Base-by-base conservation (phyloP, 2,329 filamentous ascomycete species). In the Colletotrichum aenigma region DNA sequence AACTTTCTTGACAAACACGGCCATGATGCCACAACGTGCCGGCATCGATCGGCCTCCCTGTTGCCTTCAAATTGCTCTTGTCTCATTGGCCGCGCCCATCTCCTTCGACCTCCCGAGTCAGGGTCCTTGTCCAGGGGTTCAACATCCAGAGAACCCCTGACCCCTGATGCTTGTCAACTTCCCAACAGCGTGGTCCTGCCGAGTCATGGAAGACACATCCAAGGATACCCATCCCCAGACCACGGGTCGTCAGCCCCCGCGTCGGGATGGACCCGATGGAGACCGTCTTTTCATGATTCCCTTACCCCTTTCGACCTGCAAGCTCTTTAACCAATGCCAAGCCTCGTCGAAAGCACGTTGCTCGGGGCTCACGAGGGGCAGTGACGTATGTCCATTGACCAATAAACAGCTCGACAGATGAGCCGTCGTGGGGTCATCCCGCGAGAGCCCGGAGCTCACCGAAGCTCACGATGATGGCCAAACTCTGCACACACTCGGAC, bases 251-350 rank as follows among this genome's bases (percentile, higher is more conserved):
- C 34, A 48, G 32, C 55, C 36, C 67, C 56, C 67, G 36, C 58
- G 36, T 62, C 55, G 67, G 67, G 36, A 70, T 48, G 38, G 36
- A 38, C 16, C 58, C 58, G n/a, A 61, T 61, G 30, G 30, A 34
- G 58, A 30, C 30, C 21, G 38, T 26, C 24, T 48, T 7, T 8
- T 34, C 34, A 10, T 38, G 62, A 30, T 30, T 8, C 26, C 24
- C 24, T 32, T 52, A 1, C 38, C 26, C 24, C 24, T 10, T 56
- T 30, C 16, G 21, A 26, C 36, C 16, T 16, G 15, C 43, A 36
- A 26, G 60, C 32, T 36, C n/a, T 62, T 58, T 26, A 38, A 24
- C 67, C 72, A 71, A 74, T 71, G 61, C 72, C 61, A 66, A 71
- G 48, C 52, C 21, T 18, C 15, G 15, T 55, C 28, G 15, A 10